Evolutionary conservation across 805 yeast species (phyloP), one percentile per base, ranked within the genome.

Genomic region (Wickerhamiella australiensis): DNA sequence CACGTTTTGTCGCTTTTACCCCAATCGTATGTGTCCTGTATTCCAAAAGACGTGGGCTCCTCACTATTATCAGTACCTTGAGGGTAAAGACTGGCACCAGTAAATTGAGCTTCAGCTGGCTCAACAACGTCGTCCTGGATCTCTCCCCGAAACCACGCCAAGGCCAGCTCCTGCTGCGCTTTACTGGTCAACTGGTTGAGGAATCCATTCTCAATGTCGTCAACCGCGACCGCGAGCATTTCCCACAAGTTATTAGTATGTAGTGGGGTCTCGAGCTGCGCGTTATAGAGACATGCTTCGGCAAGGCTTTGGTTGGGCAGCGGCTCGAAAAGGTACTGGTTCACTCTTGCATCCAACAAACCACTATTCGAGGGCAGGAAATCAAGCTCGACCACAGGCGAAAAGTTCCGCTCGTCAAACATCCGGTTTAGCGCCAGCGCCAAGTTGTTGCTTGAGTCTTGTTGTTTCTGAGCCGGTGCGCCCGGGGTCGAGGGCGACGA

Each of bases 281-380:
- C 74, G 58, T 82, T 82, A 56, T 70, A 65, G 20, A 72, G 67
- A 57, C 85, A 80, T 1, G 73, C 78, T 42, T 79, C 78, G 12
- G 69, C 59, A 13, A 79, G 65, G 23, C 69, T 66, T 57, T 77
- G 69, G 3, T 75, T 77, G 21, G 71, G 73, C 0, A 77, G 75
- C 0, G 68, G 64, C 18, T 36, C 36, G 15, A 54, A 53, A 12
- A 29, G 35, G 41, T 61, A 54, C n/a, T 52, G 35, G 4, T 49
- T 33, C 9, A 62, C 63, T 13, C 56, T 48, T 18, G 27, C 37
- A 25, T 51, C 48, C 40, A 56, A 52, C 6, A 53, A 47, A 8
- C 50, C 27, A 26, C 50, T 41, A 20, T 49, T 46, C 17, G 48
- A 49, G 2, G 80, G 68, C 23, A 81, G 62, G 20, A 71, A 67